Conservation (phyloP, 768 basidiomycete species). For the Ephemerocybe angulata region DNA sequence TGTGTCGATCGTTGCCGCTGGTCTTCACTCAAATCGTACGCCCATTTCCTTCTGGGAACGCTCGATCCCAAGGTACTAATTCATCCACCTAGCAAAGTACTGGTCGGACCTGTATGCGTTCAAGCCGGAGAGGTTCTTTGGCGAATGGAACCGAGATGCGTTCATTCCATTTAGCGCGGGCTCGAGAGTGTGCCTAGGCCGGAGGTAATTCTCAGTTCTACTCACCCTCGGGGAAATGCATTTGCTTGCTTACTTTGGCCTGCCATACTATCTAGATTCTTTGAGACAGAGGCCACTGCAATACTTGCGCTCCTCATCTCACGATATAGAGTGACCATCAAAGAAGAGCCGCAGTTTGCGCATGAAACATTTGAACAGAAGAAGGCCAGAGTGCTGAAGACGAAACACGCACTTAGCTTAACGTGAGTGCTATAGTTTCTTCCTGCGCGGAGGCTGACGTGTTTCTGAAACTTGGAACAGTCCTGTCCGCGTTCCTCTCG, state of each 20-base stretch:
- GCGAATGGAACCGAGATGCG: conserved; percentile 17
- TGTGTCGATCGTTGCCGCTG: conserved; percentile 30
- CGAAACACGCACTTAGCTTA: conserved; percentile 27
- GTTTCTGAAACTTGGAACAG: conserved; percentile 23
- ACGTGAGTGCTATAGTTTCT: conserved; percentile 10
- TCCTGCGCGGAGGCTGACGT: neutral
- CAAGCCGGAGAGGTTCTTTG: conserved; percentile 19
- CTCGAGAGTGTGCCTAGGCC: conserved; percentile 28
- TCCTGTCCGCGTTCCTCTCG: conserved; percentile 7
- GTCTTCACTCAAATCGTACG: conserved; percentile 43
- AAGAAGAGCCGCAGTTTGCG: conserved; percentile 46
- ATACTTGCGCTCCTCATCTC: conserved; percentile 44
- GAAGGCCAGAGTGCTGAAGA: conserved; percentile 35
- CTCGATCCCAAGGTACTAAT: too few relatives aligned
- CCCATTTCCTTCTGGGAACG: too few relatives aligned
- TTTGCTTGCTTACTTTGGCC: neutral
- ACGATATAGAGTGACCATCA: conserved; percentile 41
- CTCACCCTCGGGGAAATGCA: too few relatives aligned
- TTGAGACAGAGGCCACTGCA: conserved; percentile 44
- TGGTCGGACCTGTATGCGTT: conserved; percentile 44
- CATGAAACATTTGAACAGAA: conserved; percentile 41
- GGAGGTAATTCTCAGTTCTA: neutral
- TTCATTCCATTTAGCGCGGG: conserved; percentile 31
- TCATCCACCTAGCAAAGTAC: conserved; percentile 36
- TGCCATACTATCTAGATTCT: conserved; percentile 34